Evolutionary conservation across 495 filamentous ascomycete genomes (phyloP).

Genomic region (Annulohypoxylon bovei): DNA sequence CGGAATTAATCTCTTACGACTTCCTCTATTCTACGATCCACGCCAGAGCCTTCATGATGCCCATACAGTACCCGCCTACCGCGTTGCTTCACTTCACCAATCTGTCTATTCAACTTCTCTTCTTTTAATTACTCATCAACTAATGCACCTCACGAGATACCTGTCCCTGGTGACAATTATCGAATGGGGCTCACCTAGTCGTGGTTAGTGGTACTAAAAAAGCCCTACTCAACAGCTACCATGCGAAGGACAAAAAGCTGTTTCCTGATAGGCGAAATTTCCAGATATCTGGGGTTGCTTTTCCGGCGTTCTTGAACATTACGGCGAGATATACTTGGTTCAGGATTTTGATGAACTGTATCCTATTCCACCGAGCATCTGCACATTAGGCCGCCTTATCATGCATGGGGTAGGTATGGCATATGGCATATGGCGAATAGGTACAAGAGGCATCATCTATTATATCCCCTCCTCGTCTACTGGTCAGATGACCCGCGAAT

Average conservation of each 20-base stretch:
- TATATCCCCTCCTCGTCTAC: slow-evolving; percentile 26
- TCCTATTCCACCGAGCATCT: slow-evolving; percentile 30
- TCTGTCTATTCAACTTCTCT: slow-evolving; percentile 52
- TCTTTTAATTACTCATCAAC: slow-evolving; percentile 60
- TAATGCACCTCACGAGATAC: slow-evolving; percentile 52
- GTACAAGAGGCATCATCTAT: slow-evolving; percentile 39
- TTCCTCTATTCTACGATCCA: slow-evolving; percentile 53
- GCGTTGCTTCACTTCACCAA: slow-evolving; percentile 54
- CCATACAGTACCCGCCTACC: slow-evolving; percentile 61
- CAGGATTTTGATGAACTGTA: slow-evolving; percentile 42
- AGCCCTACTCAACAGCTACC: slow-evolving; percentile 21
- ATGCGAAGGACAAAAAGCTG: slow-evolving; percentile 36
- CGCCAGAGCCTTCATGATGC: slow-evolving; percentile 58
- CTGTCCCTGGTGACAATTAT: slow-evolving; percentile 15
- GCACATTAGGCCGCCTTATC: slow-evolving; percentile 23
- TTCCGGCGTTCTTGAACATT: slow-evolving; percentile 53
- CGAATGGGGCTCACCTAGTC: slow-evolving; percentile 24
- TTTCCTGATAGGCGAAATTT: slow-evolving; percentile 42
- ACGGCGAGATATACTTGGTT: slow-evolving; percentile 52
- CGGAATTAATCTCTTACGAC: slow-evolving; percentile 67
- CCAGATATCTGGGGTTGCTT: slow-evolving; percentile 36
- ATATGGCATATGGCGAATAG: slow-evolving; percentile 38
- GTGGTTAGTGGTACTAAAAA: slow-evolving; percentile 31
- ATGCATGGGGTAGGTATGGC: slow-evolving; percentile 25
- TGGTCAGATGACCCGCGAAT: slow-evolving; percentile 19